Conservation (phyloP, 129 eudicot genomes). For the Apium graveolens region DNA sequence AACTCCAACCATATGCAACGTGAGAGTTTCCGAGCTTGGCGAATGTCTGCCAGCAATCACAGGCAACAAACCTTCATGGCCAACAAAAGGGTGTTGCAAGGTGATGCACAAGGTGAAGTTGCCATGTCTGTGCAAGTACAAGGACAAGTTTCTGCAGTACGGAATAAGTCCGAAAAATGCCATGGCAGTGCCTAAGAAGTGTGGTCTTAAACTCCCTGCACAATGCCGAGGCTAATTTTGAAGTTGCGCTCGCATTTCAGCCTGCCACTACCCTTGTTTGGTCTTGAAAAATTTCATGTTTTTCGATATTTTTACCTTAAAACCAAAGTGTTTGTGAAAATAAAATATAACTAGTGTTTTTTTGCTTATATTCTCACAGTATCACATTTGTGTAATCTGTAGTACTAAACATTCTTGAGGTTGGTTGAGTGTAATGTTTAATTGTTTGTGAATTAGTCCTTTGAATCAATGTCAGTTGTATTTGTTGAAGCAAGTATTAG, state of each 20-base stretch:
- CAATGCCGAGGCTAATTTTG: constrained; percentile 4
- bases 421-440: no score
- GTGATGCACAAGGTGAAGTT: constrained; percentile 15
- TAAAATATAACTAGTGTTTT: no score
- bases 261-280: background rate
- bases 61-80: constrained; percentile 6
- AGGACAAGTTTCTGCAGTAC: background rate
- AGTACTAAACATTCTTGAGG: no score
- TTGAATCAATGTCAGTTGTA: no score
- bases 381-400: no score
- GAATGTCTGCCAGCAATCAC: constrained; percentile 14
- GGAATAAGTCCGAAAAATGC: constrained; percentile 2
- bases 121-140: constrained; percentile 14
- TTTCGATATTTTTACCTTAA: background rate
- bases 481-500: no score
- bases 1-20: constrained; percentile 4
- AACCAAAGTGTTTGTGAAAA: background rate
- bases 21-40: constrained; percentile 4
- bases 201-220: constrained; percentile 9
- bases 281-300: background rate
- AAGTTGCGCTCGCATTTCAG: background rate
- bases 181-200: constrained; percentile 16
- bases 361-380: no score
- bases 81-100: constrained; percentile 12
- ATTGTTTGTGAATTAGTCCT: background rate